Base-by-base conservation (phyloP, 2,329 filamentous ascomycete species). In the Fusarium cyanostomum region DNA sequence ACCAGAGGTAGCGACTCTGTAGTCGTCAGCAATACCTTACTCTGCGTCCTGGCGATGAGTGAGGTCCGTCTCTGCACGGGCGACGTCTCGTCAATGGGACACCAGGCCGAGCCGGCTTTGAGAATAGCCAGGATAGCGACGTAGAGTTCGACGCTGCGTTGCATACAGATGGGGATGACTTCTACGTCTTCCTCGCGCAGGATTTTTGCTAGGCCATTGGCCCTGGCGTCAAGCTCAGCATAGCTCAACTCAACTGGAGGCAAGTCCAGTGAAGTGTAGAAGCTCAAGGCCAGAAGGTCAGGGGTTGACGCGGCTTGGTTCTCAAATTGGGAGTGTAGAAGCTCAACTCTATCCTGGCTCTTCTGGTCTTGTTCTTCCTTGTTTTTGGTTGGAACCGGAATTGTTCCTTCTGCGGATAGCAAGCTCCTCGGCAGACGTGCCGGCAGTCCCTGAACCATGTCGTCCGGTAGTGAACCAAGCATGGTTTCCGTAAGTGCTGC, bases 31-130 rank as follows among this genome's bases (percentile, higher is more conserved):
- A 63, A 8, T 0, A 64, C 39, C 2, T 46, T 64, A 8, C 60
- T 60, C 11, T 63, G 60, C 0, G 59, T 56, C n/a, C 60, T 48
- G 4, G 60, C 54, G 1, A 63, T 64, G 2, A 63, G 34, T 6
- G 60, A 63, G 1, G 59, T 64, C 2, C 60, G 55, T 8, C 60
- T 38, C 18, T 63, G 60, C 0, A 60, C 48, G 0, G 60, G 60
- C 0, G 60, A 63, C 0, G 59, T 63, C 10, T 56, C 46, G 3
- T 63, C 60, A 1, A 63, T 60, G 0, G 60, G 60, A 26, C 43
- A 64, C 60, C 60, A 64, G 6, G 60, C 60, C 0, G 59, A 63
- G 0, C 60, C 60, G 8, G 60, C 43, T 13, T 63, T 63, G 1
- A 63, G 21, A 16, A 63, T 63, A 6, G 60, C 59, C 26, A 63